A percentile compares a stretch with the other conserved stretches of the same genome.
Evolutionary conservation across 2,329 filamentous ascomycete genomes (phyloP).

Genomic region (Eurotiales sp.): DNA sequence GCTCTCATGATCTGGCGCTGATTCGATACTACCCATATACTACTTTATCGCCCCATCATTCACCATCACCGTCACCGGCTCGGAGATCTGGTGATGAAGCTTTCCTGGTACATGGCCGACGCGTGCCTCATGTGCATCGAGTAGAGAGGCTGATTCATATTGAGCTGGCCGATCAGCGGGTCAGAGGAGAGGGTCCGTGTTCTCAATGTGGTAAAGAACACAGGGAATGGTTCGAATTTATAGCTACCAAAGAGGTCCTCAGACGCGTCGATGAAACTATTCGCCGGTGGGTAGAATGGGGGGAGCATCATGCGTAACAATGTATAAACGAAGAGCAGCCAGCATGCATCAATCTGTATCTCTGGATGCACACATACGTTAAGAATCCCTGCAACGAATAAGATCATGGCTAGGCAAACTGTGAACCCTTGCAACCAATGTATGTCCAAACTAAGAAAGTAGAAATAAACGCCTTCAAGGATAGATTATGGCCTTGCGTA

Average conservation of each 20-base stretch:
- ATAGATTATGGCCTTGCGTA: too few species aligned
- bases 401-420: too few species aligned
- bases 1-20: slow-evolving; percentile 81
- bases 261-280: slow-evolving; percentile 68
- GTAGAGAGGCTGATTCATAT: slow-evolving; percentile 89
- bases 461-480: too few species aligned
- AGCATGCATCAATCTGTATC: too few species aligned
- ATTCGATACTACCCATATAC: slow-evolving; percentile 87
- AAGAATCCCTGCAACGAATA: too few species aligned
- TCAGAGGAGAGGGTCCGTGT: slow-evolving; percentile 61
- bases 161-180: slow-evolving; percentile 65
- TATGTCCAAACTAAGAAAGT: too few species aligned
- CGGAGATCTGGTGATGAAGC: slow-evolving; percentile 10
- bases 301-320: slow-evolving; percentile 45
- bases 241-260: slow-evolving; percentile 68
- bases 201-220: slow-evolving; percentile 78
- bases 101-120: slow-evolving; percentile 45
- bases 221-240: slow-evolving; percentile 91
- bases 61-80: slow-evolving; percentile 19
- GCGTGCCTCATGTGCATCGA: slow-evolving; percentile 79
- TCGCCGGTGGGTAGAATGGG: slow-evolving; percentile 82
- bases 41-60: slow-evolving; percentile 24
- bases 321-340: too few species aligned
- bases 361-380: too few species aligned
- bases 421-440: too few species aligned